Base-by-base conservation (phyloP, 2,329 filamentous ascomycete species). In the Alternaria hordeiaustralica region DNA sequence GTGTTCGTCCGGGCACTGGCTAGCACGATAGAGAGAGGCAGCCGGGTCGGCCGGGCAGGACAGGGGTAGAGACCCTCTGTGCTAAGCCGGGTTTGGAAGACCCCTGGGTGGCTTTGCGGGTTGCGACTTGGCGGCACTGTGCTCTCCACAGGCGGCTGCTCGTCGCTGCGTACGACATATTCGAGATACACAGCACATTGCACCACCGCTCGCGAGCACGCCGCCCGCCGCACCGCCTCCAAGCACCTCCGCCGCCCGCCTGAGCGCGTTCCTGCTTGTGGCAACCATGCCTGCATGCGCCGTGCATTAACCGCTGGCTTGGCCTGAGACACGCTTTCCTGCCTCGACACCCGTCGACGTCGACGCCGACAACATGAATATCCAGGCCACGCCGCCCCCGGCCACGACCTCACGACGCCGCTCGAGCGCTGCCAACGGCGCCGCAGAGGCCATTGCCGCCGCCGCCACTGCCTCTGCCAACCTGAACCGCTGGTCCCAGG, bases 401-500 rank as follows among this genome's bases (percentile, higher is more conserved):
- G 23, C 68, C 6, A 28, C 62, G 46, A 30, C 66, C 65, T 54
- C 36, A 41, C 36, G 74, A 64, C 79, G 82, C 55, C 79, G 81
- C 68, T 81, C 79, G 60, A 84, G 82, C 71, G 74, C 78, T 47
- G 75, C 78, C 55, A 75, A 77, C 72, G 77, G 73, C 58, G 79
- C 79, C 44, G 74, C 79, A 58, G 82, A 83, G 55, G 76, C 76
- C 64, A 69, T 75, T 61, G 74, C 71, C 23, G 66, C 68, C 69
- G 84, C 83, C 28, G 69, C 85, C 41, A 10, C 50, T 67, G 84
- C 83, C 23, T 70, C 85, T 55, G 81, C 80, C 43, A 86, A 84
- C 63, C 78, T 87, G 57, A 86, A 87, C 71, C 84, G 86, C 66
- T 88, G 86, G 86, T 88, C 87, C 36, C 86, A 87, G 67, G 76